phyloP scores from a whole-genome alignment of 768 basidiomycete species.

The Suillus hirtellus region DNA sequence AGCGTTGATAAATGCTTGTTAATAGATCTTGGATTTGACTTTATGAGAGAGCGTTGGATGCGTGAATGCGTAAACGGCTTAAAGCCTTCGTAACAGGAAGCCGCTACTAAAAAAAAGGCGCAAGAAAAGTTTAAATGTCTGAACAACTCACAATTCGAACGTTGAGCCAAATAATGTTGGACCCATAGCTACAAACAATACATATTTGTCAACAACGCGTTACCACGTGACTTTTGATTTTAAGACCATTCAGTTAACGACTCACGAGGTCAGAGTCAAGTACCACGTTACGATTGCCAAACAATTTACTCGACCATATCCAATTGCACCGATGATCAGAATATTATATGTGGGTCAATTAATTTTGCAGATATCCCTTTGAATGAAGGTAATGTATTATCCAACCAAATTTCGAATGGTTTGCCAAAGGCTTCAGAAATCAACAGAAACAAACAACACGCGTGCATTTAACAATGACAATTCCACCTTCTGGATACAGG shows the following conservation, averaged over 20 bases:
- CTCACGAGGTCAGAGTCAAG: no score
- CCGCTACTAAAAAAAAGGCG: constrained; percentile 21
- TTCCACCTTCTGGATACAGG: not conserved
- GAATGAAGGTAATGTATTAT: no score
- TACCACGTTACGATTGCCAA: not conserved
- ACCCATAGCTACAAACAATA: constrained; percentile 28
- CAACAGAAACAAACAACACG: constrained; percentile 9
- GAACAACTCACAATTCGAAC: constrained; percentile 15
- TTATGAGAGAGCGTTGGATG: constrained; percentile 25
- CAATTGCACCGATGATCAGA: not conserved
- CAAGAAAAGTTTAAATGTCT: constrained; percentile 12
- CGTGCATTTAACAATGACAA: no score
- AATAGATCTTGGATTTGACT: constrained; percentile 4
- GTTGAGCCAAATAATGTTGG: constrained; percentile 20
- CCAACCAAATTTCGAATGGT: not conserved
- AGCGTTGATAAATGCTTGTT: constrained; percentile 12
- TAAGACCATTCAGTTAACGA: not conserved
- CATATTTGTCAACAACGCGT: constrained; percentile 16
- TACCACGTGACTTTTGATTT: constrained; percentile 25
- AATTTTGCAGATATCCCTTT: no score
- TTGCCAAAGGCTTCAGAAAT: not conserved
- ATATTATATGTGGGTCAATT: not conserved
- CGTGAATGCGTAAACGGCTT: constrained; percentile 36
- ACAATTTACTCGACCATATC: not conserved
- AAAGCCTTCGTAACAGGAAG: constrained; percentile 38